phyloP scores from a whole-genome alignment of 2,329 filamentous ascomycete species.

The Pyricularia pennisetigena region DNA sequence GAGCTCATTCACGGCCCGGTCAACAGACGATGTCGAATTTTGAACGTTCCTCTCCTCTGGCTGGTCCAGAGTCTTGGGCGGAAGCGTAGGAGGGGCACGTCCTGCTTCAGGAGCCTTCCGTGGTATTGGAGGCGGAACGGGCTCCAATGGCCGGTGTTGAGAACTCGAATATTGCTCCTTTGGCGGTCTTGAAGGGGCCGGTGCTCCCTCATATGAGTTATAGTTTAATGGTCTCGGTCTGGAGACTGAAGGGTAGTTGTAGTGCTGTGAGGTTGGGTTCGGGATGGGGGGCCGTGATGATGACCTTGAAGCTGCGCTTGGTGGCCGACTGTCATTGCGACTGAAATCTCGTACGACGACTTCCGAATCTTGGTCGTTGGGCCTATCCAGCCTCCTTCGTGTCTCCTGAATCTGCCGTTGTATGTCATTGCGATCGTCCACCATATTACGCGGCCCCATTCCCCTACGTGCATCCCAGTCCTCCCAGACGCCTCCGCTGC shows the following conservation, averaged over 20 bases:
- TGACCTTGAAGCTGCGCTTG: constrained; percentile 8
- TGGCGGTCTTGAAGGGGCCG: constrained; percentile 22
- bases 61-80: constrained; percentile 20
- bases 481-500: constrained; percentile 34
- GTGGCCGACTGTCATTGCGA: constrained; percentile 13
- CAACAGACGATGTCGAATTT: constrained; percentile 11
- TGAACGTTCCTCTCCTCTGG: constrained; percentile 10
- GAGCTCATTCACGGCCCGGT: constrained; percentile 8
- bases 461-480: constrained; percentile 24
- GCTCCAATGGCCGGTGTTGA: background rate
- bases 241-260: constrained; percentile 48
- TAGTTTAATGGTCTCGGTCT: constrained; percentile 40
- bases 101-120: background rate
- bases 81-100: constrained; percentile 16
- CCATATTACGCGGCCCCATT: background rate
- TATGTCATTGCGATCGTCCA: constrained; percentile 31
- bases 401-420: constrained; percentile 43
- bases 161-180: constrained; percentile 19
- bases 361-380: constrained; percentile 14
- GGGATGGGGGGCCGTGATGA: background rate
- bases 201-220: constrained; percentile 11
- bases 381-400: constrained; percentile 33
- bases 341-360: constrained; percentile 15
- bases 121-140: background rate
- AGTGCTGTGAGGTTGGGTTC: constrained; percentile 16